These are phyloP conservation scores for Rosa rugosa DNA, from an alignment of 306 rosid genomes.

Conservation along the genomic window DNA sequence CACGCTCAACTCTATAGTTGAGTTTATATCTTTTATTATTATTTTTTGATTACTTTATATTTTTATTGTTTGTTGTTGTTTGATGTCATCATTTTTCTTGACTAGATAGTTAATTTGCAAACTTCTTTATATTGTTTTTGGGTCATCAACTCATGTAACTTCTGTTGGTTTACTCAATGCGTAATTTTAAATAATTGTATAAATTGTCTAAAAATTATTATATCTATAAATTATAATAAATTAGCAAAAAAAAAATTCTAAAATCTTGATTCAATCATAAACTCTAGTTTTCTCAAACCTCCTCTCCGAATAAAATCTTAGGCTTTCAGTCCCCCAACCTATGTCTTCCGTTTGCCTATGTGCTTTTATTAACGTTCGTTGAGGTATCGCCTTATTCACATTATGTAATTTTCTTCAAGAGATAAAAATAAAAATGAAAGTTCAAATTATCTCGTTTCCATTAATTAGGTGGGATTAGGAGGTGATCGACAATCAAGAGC, in stretches of 20 bases:
- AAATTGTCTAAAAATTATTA: too few species aligned
- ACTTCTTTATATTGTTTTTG: not conserved
- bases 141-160: not conserved
- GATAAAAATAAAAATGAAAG: too few species aligned
- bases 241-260: too few species aligned
- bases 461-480: not conserved
- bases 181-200: too few species aligned
- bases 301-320: not conserved
- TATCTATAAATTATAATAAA: too few species aligned
- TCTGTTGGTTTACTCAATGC: not conserved
- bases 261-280: not conserved
- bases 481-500: constrained; percentile 9
- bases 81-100: not conserved
- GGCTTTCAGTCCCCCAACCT: not conserved
- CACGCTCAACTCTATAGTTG: not conserved
- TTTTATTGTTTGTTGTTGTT: not conserved
- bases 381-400: not conserved
- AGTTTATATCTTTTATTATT: not conserved
- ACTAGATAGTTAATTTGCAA: not conserved
- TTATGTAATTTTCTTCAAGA: not conserved
- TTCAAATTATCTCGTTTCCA: not conserved
- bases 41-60: too few species aligned
- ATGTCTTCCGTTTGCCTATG: too few species aligned
- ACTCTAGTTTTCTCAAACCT: not conserved
- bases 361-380: too few species aligned